These are phyloP conservation scores for Azolla pinnata DNA, from an alignment of 75 land plant species.

Conservation along the genomic window DNA sequence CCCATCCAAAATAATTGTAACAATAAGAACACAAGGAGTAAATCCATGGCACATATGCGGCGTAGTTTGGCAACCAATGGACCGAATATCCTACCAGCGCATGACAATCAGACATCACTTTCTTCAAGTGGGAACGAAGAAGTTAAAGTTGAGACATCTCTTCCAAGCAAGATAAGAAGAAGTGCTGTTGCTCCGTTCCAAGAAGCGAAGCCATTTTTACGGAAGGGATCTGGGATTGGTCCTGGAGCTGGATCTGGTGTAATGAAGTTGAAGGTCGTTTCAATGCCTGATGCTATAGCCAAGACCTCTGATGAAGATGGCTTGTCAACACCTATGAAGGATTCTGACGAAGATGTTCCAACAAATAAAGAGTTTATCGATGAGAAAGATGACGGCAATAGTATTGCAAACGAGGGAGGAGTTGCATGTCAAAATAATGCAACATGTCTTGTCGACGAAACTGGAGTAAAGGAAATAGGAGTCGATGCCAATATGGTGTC, in stretches of 20 bases:
- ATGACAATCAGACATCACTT: constrained; percentile 13
- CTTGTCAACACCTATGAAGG: constrained; percentile 7
- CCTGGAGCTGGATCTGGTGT: constrained; percentile 40
- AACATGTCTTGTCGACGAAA: too few species aligned
- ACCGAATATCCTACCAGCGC: constrained; percentile 3
- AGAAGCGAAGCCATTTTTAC: constrained; percentile 68
- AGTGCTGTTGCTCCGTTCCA: constrained; percentile 51
- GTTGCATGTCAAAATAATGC: too few species aligned
- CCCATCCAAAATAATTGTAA: neutral
- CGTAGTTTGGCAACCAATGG: constrained; percentile 14
- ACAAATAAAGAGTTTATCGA: constrained; percentile 11
- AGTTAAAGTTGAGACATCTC: constrained; percentile 29
- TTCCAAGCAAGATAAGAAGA: constrained; percentile 43
- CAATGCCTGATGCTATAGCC: constrained; percentile 2
- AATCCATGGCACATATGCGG: constrained; percentile 8
- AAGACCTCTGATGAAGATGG: constrained; percentile 13
- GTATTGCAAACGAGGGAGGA: neutral
- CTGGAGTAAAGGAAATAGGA: neutral
- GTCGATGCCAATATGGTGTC: neutral
- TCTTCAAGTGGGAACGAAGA: neutral
- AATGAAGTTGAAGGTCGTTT: constrained; percentile 29
- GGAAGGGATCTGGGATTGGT: constrained; percentile 58
- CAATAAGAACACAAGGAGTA: constrained; percentile 12
- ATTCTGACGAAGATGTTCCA: constrained; percentile 20
- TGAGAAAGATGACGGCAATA: constrained; percentile 11